A percentile compares a stretch with the other conserved stretches of the same genome.
Conservation (phyloP, 208 protist species). For the Crithidia acanthocephali region DNA sequence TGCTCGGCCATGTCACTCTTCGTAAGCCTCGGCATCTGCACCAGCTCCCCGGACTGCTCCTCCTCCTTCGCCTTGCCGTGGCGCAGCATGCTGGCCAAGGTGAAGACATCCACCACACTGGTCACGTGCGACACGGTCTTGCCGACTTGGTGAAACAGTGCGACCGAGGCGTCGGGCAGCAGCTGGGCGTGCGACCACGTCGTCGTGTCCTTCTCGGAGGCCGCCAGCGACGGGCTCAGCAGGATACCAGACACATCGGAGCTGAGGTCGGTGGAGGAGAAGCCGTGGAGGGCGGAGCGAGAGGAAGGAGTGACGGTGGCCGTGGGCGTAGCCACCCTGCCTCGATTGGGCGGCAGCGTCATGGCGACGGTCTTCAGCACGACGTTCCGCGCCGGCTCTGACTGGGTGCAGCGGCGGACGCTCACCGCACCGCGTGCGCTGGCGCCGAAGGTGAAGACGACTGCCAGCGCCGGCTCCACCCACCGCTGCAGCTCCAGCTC, state of each 20-base stretch:
- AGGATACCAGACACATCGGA: conserved; percentile 13
- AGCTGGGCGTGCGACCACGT: conserved; percentile 35
- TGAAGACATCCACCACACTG: conserved; percentile 34
- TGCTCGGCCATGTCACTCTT: conserved; percentile 11
- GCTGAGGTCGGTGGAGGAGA: conserved; percentile 19
- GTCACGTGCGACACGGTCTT: conserved; percentile 17
- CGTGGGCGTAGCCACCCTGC: background rate
- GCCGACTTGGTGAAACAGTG: conserved; percentile 21
- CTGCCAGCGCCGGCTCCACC: conserved; percentile 25
- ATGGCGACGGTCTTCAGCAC: conserved; percentile 36
- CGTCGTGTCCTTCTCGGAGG: conserved; percentile 10
- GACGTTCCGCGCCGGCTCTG: background rate
- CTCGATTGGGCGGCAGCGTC: conserved; percentile 22
- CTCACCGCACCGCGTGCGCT: conserved; percentile 28
- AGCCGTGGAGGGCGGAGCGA: background rate
- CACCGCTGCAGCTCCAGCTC: conserved; percentile 41
- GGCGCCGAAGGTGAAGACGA: background rate
- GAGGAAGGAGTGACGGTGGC: background rate
- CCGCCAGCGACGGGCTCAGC: background rate
- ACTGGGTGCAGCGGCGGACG: conserved; percentile 15
- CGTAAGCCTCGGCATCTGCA: conserved; percentile 10
- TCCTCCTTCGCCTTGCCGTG: conserved; percentile 6
- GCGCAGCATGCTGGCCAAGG: conserved; percentile 35
- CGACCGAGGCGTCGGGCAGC: conserved; percentile 13
- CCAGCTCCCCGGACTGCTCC: conserved; percentile 8